These are phyloP conservation scores for Neoboletus subvelutipes DNA, from an alignment of 768 basidiomycete genomes.

Conservation along the genomic window DNA sequence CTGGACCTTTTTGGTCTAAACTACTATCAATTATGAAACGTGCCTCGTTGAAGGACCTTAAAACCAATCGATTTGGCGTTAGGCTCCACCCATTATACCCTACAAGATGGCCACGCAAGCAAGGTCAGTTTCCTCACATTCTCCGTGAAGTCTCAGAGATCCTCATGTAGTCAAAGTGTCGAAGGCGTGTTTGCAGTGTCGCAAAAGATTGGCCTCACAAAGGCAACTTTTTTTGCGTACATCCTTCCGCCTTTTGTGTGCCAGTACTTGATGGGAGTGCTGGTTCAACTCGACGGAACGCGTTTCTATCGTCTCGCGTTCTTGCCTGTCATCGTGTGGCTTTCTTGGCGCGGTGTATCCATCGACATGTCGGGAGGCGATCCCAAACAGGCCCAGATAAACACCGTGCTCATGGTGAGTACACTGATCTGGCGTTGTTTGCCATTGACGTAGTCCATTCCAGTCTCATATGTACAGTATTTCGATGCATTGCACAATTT, in stretches of 20 bases:
- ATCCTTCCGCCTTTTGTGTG: conserved; percentile 44
- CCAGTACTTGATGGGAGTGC: conserved; percentile 54
- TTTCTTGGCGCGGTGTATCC: conserved; percentile 40
- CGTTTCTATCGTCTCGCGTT: conserved; percentile 44
- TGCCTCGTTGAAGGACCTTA: neutral
- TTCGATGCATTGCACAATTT: conserved; percentile 14
- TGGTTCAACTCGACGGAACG: conserved; percentile 49
- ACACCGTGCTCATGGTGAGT: conserved; percentile 24
- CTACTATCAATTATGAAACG: neutral
- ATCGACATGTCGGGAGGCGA: conserved; percentile 27
- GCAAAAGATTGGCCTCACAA: conserved; percentile 7
- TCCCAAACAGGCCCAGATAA: conserved; percentile 8
- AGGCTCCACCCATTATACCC: neutral
- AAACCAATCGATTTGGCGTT: neutral
- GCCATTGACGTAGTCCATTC: neutral
- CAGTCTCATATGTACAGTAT: conserved; percentile 17
- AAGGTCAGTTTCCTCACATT: conserved; percentile 1
- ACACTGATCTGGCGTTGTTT: neutral
- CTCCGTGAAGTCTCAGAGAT: neutral
- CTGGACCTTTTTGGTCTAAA: neutral
- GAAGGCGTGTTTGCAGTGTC: conserved; percentile 6
- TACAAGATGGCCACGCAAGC: neutral
- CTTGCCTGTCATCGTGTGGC: conserved; percentile 46
- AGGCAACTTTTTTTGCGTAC: conserved; percentile 32
- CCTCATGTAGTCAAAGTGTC: neutral